Base-by-base conservation (phyloP, 2,329 filamentous ascomycete genomes). In the Paecilomyces formosus region DNA sequence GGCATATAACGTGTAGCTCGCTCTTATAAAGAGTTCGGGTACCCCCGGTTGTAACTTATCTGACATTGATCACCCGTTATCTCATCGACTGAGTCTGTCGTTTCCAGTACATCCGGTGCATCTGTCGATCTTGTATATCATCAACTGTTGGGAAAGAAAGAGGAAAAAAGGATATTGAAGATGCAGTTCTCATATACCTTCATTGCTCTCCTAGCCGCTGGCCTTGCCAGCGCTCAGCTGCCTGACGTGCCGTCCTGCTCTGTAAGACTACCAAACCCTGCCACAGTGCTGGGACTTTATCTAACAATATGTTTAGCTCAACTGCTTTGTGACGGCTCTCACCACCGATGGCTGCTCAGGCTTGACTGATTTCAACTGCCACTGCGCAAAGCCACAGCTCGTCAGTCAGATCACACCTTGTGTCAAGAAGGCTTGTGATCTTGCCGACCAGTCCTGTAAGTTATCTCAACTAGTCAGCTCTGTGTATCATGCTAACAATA, bases 311-410 rank as follows among this genome's bases (percentile, higher is more conserved):
- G 54, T 33, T n/a, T 60, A 81, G 79, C 62, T 80, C 15, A 64
- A 63, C 62, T 82, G 79, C 70, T 79, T 82, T 67, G 49, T 80
- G 57, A 61, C 55, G 13, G 72, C 76, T 39, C 70, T 81, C 49
- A 59, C 58, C 56, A 62, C 52, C 30, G 78, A 80, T 63, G 79
- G 78, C 60, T 82, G 79, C 72, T 62, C 69, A n/a, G 15, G 58
- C 13, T 64, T 81, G 33, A 74, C 71, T 60, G 79, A 82, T 71
- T 81, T 81, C 66, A 73, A 72, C 35, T 80, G 78, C 68, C 78
- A 80, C 69, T 81, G 79, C 71, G 65, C 74, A 65, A 76, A 79
- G 68, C 69, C 77, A 50, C 65, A 71, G 35, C 73, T 81, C 52
- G 66, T 79, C 53, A 57, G 63, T 51, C 57, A 66, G 52, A 73